Conservation (phyloP, 805 yeast genomes). For the Debaryomyces prosopidis region DNA sequence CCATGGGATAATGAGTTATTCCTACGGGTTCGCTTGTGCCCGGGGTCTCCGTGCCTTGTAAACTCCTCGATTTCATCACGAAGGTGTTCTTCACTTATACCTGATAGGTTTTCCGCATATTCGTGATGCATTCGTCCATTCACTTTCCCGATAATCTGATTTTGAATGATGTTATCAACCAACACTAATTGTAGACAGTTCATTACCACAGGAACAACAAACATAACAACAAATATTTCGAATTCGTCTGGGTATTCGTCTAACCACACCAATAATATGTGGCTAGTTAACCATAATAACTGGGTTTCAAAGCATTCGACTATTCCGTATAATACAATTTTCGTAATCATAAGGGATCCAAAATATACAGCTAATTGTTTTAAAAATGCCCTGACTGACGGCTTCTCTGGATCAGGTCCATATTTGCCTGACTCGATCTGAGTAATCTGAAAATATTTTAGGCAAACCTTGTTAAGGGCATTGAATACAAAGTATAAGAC, state of each 20-base stretch:
- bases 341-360: conserved; percentile 63
- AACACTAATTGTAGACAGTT: conserved; percentile 73
- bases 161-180: conserved; percentile 72
- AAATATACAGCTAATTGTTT: conserved; percentile 75
- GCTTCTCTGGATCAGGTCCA: conserved; percentile 62
- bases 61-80: not conserved
- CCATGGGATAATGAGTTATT: not conserved
- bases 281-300: conserved; percentile 55
- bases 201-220: conserved; percentile 73
- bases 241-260: conserved; percentile 70
- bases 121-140: conserved; percentile 21
- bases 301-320: conserved; percentile 66
- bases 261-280: conserved; percentile 80
- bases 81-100: not conserved
- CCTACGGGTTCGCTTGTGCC: not conserved
- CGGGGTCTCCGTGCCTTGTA: not conserved
- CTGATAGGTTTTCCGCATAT: conserved; percentile 13
- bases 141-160: conserved; percentile 41
- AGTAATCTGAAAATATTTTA: conserved; percentile 41
- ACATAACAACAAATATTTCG: conserved; percentile 85
- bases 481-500: conserved; percentile 58
- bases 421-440: conserved; percentile 57
- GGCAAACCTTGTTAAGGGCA: conserved; percentile 42
- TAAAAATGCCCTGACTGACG: conserved; percentile 51
- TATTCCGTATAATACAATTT: conserved; percentile 56